Base-by-base conservation (phyloP, 2,329 filamentous ascomycete species). In the Teratosphaeria pseudoeucalypti region DNA sequence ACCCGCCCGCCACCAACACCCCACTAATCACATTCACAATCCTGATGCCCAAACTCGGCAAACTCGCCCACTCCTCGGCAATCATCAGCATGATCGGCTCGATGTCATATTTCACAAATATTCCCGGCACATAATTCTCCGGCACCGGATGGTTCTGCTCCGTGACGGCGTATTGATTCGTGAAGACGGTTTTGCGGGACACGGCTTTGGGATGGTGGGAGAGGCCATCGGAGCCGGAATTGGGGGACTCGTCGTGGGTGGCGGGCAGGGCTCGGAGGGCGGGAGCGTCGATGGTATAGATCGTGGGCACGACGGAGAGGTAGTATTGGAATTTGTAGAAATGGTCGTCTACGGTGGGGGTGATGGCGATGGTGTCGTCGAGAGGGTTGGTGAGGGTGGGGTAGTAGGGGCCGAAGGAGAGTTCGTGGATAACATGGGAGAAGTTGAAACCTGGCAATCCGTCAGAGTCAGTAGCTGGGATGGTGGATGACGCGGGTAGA, bases 271-370 rank as follows among this genome's bases (percentile, higher is more conserved):
- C 57, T 26, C 63, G 61, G 81, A 73, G 85, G 34, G 73, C 67
- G 6, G 68, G 66, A 6, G 75, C 65, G 60, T 76, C 72, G 65
- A 77, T 77, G 54, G 79, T 91, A 80, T 97, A 99, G 69, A 95
- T 84, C 5, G 94, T 99, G 2, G 94, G 94, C 2, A 99, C 94
- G 43, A 99, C 82, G 47, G 89, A 95, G 71, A 97, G 81, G 78
- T 94, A 97, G 82, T 99, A 99, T 76, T 99, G 94, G 79, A 91
- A 97, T 76, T 94, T 95, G 83, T 92, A 87, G 79, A 96, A 97
- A 79, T 95, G 82, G 62, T 75, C 73, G 16, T 80, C 72, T 4
- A 2, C n/a, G 4, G 16, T 10, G n/a, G 43, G 43, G n/a, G 89
- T 92, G 3, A 80, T 76, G 69, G 92, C 89, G 75, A 92, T 84